Percentiles rank a stretch among this genome's conserved stretches.
These are phyloP conservation scores for Hypoxylon sp. DNA, from an alignment of 2,329 filamentous ascomycete genomes.

Conservation along the genomic window DNA sequence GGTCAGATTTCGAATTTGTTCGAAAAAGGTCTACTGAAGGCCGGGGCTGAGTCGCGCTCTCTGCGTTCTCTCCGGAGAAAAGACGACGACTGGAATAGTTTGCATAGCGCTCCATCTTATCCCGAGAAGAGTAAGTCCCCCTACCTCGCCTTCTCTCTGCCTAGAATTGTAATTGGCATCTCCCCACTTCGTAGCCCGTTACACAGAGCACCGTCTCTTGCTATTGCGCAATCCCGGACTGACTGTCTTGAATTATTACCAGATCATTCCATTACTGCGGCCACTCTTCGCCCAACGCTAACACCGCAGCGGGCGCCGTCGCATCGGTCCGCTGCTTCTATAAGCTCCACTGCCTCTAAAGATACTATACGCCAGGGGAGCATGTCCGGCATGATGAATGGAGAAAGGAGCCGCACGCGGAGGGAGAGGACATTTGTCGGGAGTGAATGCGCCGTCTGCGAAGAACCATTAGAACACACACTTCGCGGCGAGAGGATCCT, in stretches of 20 bases:
- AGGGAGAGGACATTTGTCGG: slow-evolving; percentile 96
- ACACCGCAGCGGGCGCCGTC: slow-evolving; percentile 55
- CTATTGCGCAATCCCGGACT: slow-evolving; percentile 42
- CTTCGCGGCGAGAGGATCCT: slow-evolving; percentile 93
- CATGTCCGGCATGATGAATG: slow-evolving; percentile 77
- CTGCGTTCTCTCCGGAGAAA: slow-evolving; percentile 52
- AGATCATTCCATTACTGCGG: slow-evolving; percentile 59
- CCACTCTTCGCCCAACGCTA: slow-evolving; percentile 53
- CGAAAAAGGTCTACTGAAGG: slow-evolving; percentile 62
- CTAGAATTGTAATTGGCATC: slow-evolving; percentile 19
- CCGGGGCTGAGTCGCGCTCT: slow-evolving; percentile 52
- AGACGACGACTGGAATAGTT: slow-evolving; percentile 51
- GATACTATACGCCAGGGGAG: slow-evolving; percentile 54
- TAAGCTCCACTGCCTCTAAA: slow-evolving; percentile 56
- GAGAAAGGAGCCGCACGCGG: slow-evolving; percentile 83
- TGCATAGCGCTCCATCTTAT: slow-evolving; percentile 54
- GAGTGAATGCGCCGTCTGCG: slow-evolving; percentile 94
- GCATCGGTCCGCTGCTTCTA: slow-evolving; percentile 58
- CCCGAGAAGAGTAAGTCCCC: slow-evolving; percentile 60
- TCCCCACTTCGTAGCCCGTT: slow-evolving; percentile 41
- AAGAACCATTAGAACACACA: slow-evolving; percentile 96
- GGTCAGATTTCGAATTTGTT: slow-evolving; percentile 56
- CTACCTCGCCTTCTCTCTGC: slow-evolving; percentile 10
- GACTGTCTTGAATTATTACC: slow-evolving; percentile 43
- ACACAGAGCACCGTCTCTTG: slow-evolving; percentile 27